Evolutionary conservation across 2,329 filamentous ascomycete species (phyloP), one percentile per base, ranked within the genome.

Genomic region (Exophiala viscosa): DNA sequence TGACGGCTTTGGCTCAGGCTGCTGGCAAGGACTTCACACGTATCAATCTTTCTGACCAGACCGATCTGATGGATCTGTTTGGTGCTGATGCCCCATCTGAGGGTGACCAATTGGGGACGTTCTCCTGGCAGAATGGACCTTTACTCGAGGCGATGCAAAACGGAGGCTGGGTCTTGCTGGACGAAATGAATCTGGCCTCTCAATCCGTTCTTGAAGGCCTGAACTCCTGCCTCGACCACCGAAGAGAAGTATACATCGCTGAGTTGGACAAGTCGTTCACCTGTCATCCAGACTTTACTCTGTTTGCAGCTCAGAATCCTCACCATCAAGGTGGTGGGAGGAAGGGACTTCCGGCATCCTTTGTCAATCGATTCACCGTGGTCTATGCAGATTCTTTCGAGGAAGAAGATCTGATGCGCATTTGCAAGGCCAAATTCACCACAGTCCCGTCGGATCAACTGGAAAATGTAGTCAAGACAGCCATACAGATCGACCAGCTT

Each of bases 121-220:
- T 99, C 66, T 86, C 88, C 1, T 99, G 93, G 93, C 83, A 90
- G 61, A 92, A 99, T 68, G 93, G 92, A 0, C 91, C 93, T 1
- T 97, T 99, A 67, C 75, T 99, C 15, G 88, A 90, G 66, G 93
- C 93, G 0, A 97, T 99, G 92, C 93, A 97, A 67, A 87, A 83
- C 52, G 93, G 93, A 23, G 88, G 95, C 62, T 99, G 93, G 93
- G 93, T 99, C 9, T 76, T 99, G 23, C 79, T 99, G 0, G 93
- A 99, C 65, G 93, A 99, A 74, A 99, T 99, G 93, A 99, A 99
- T 64, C 74, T 99, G 58, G 93, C 95, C 1, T 97, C 92, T 0
- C 93, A 99, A 67, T 95, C 92, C 3, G 91, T 99, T 1, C 80
- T 99, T 1, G 93, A 99, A 73, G 95, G 93, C 58, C 76, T 99